Evolutionary conservation across 75 land plant species (phyloP), one percentile per base, ranked within the genome.

Genomic region (Picea sitchensis): DNA sequence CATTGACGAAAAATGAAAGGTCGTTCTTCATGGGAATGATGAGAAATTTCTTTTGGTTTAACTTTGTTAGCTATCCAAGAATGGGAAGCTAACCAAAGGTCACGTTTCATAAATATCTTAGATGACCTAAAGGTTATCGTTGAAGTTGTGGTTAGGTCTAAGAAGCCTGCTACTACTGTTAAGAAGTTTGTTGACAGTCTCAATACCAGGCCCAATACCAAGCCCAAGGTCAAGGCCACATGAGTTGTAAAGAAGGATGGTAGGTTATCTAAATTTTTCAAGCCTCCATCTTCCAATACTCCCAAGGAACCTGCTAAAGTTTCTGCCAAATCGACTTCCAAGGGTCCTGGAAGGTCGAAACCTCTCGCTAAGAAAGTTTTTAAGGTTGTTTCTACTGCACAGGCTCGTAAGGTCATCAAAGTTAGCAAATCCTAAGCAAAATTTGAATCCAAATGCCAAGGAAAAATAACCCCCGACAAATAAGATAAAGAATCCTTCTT

Each of bases 1-100:
- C 13, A 51, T 86, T 14, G 88, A 81, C 2, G 88, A 59, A 32
- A 84, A 85, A 26, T 86, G 84, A 80, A 84, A 86, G 76, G 63
- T 82, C 11, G 81, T 81, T 30, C 79, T 86, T 4, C 88, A 87
- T 0, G 76, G 76, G 1, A 58, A 80, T 26, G 73, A 56, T 21
- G 44, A 34, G 21, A 80, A 80, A 79, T 14, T 80, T 3, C 61
- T 80, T 5, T 57, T 58, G 13, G 3, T 76, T 8, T 78, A 80
- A 47, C 26, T 80, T 17, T 59, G 76, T 0, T 64, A 9, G 44
- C 23, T 68, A 1, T 15, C 72, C 21, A 65, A 78, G 6, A 20
- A 9, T 3, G 74, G 61, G 62, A 80, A 80, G 81, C 81, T 80
- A 13, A 38, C 41, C 17, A 67, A 80, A 11, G 23, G 73, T 12